Evolutionary conservation across 2,329 filamentous ascomycete species (phyloP), one percentile per base, ranked within the genome.

Genomic region (Sporothrix globosa): DNA sequence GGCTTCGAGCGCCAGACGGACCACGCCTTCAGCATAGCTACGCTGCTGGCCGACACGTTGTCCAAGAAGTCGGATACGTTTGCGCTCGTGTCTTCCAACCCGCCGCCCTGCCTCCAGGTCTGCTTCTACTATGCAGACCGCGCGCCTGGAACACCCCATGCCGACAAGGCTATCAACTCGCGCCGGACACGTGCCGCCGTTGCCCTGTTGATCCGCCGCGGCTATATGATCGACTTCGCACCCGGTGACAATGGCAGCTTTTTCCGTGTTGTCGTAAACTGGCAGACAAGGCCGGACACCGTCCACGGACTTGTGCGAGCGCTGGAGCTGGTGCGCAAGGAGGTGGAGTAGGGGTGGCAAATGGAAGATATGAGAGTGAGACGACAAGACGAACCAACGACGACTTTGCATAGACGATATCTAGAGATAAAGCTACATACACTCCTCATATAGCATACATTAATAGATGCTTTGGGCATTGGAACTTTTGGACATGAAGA

Each of bases 21-120:
- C 75, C 80, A 85, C 44, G 94, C 91, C 0, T 97, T 95, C 76
- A 85, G 84, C 11, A 85, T 88, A 72, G 93, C 93, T 0, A 82
- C 84, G 4, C 85, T 92, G 75, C 83, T 98, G n/a, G 88, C 90
- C 0, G 77, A 77, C 0, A 79, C 89, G 0, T 77, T 97, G 2
- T 79, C 83, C 5, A 61, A 81, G 17, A 83, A 84, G 54, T 69
- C 73, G 0, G 77, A 81, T 0, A 83, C 92, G 74, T 91, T 98
- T 75, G 81, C 87, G 21, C 83, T 97, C 19, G 87, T 97, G 3
- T 92, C 89, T 13, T 84, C 87, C 70, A 90, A 91, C 75, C 92
- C 93, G 34, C 90, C 94, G 61, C 92, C 92, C 0, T 98, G 95
- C 80, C 82, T 97, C 78, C 96, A 98, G 81, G 91, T 98, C 27